Conservation (phyloP, 768 basidiomycete species). For the Psilocybe tampanensis region DNA sequence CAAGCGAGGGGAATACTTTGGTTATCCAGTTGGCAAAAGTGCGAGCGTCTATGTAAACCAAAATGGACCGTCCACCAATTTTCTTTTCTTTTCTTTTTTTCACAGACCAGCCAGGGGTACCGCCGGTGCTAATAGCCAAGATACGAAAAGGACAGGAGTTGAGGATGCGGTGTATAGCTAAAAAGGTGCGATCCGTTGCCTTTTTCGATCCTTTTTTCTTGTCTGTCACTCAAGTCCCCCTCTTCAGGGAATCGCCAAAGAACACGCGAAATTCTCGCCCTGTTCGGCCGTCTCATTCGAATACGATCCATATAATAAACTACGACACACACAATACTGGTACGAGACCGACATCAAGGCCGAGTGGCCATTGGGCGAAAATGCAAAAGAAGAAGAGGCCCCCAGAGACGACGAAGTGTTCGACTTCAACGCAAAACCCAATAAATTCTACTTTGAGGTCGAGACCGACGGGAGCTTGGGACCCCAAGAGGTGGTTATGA, state of each 20-base stretch:
- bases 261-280: constrained; percentile 99
- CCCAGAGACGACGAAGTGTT: constrained; percentile 82
- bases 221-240: background rate
- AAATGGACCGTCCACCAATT: constrained; percentile 7
- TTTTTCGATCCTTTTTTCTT: background rate
- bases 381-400: constrained; percentile 82
- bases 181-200: constrained; percentile 65
- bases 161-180: constrained; percentile 82
- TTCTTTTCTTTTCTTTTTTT: background rate
- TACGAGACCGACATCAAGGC: constrained; percentile 76
- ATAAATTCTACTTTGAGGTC: constrained; percentile 91
- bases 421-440: constrained; percentile 86
- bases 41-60: constrained; percentile 22
- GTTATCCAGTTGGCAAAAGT: constrained; percentile 86
- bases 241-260: constrained; percentile 90
- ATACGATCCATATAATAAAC: constrained; percentile 97
- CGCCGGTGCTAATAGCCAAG: constrained; percentile 86
- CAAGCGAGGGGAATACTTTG: constrained; percentile 76
- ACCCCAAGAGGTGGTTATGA: constrained; percentile 89
- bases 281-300: constrained; percentile 95
- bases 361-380: constrained; percentile 93
- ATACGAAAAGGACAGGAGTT: constrained; percentile 94
- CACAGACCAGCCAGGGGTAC: constrained; percentile 58
- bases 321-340: constrained; percentile 96
- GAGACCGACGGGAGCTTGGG: constrained; percentile 92